Percentiles rank a stretch among this genome's conserved stretches.
Conservation (phyloP, 2,329 filamentous ascomycete genomes). For the Microsporum canis region DNA sequence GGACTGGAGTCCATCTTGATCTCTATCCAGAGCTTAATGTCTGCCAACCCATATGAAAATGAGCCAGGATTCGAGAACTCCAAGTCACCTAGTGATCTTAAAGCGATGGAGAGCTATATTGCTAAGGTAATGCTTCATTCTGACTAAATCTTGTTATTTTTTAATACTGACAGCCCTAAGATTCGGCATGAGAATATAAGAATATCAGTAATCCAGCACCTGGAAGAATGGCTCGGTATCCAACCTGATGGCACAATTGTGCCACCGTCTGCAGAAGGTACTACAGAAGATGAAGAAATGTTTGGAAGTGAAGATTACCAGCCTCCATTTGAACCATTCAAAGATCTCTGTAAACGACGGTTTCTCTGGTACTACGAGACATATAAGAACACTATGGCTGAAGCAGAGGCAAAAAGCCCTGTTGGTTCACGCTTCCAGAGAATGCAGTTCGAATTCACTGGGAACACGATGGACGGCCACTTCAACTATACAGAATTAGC, state of each 20-base stretch:
- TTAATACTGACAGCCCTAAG: slow-evolving; percentile 33
- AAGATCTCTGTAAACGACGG: slow-evolving; percentile 76
- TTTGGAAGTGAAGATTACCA: slow-evolving; percentile 37
- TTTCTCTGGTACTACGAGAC: slow-evolving; percentile 95
- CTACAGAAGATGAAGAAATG: slow-evolving; percentile 28
- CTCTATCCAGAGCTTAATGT: slow-evolving; percentile 95
- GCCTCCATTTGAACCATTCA: slow-evolving; percentile 69
- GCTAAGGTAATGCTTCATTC: slow-evolving; percentile 52
- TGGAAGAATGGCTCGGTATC: slow-evolving; percentile 69
- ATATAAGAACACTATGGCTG: slow-evolving; percentile 61
- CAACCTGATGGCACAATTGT: slow-evolving; percentile 39
- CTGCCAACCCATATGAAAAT: slow-evolving; percentile 84
- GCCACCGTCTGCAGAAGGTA: slow-evolving; percentile 24
- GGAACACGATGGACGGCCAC: slow-evolving; percentile 73
- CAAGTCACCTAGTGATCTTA: slow-evolving; percentile 56
- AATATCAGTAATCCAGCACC: slow-evolving; percentile 70
- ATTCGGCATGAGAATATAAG: slow-evolving; percentile 85
- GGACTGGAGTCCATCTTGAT: slow-evolving; percentile 87
- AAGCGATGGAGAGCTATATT: slow-evolving; percentile 62
- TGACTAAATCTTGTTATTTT: not conserved
- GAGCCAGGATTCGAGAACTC: slow-evolving; percentile 85
- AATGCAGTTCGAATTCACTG: slow-evolving; percentile 75
- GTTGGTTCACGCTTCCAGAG: slow-evolving; percentile 55
- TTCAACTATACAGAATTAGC: slow-evolving; percentile 72
- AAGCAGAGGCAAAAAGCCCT: slow-evolving; percentile 50